Evolutionary conservation across 2,329 filamentous ascomycete species (phyloP), one percentile per base, ranked within the genome.

Genomic region (Epichloe festucae): DNA sequence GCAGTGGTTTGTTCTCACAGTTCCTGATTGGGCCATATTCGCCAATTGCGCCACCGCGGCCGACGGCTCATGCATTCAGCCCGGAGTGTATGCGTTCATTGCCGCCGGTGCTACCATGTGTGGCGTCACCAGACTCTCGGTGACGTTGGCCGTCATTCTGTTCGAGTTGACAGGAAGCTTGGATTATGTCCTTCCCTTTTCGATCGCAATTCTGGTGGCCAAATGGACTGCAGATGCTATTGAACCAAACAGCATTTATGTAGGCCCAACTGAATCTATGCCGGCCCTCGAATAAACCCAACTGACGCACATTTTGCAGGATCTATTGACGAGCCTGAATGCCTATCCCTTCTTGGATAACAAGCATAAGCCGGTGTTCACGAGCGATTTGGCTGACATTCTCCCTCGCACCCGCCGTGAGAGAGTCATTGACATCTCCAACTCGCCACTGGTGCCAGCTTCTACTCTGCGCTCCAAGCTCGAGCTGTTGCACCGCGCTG

Each of bases 171-270:
- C 93, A 0, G 93, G 93, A 51, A 95, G 89, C 64, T 74, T 97
- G 47, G 88, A 97, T 65, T 94, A 97, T 61, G 93, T 98, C 3
- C 73, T 98, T 11, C 93, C 93, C 0, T 97, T 97, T 66, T 96
- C 90, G 0, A 72, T 98, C 8, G 85, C 88, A 0, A 89, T 98
- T 36, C 74, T 97, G 4, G 89, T 95, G 31, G 84, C 91, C n/a
- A 98, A 98, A 70, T 98, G 93, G 93, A 95, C 89, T 0, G 90
- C 93, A 0, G 93, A 97, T 68, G 90, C 89, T 3, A 80, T 98
- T 49, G 93, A 98, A 67, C 93, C 91, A 15, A 77, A 89, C 50
- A 95, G 89, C 66, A 96, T 98, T 55, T 97, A 96, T 65, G 82
- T 85, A 68, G 70, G 80, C 70, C 35, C 27, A 17, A 14, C 15